Evolutionary conservation across 116 monocot genomes (phyloP), one percentile per base, ranked within the genome.

Genomic region (Posidonia oceanica): DNA sequence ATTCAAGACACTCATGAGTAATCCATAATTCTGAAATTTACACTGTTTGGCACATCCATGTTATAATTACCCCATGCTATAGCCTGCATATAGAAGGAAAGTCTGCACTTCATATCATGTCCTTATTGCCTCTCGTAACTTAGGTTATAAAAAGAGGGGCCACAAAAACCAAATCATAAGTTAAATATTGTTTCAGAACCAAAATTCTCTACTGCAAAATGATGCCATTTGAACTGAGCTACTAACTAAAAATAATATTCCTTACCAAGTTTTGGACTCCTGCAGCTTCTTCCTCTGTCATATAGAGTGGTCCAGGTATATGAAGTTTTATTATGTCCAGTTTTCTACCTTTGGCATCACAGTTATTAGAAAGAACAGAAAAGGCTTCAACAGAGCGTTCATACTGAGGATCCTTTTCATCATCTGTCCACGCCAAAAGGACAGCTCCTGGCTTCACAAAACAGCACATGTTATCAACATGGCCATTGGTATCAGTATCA

Each of bases 401-500:
- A 75, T 96, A 87, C 57, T 91, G 96, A 70, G 89, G 92, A 77
- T 96, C 92, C 14, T 74, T 71, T 74, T 82, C 83, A 72, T 96
- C 96, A 73, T 96, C 83, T 15, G 89, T 96, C 96, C 96, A 96
- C 42, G 96, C 61, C 68, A 96, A 76, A 61, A 96, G 83, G 13
- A 95, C 88, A 44, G 77, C 58, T 22, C 84, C 88, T 70, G 95
- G 95, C 64, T 83, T 88, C 11, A 78, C 86, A 79, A 95, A 95
- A 66, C 95, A 95, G 74, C 95, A 95, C 66, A 95, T 81, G 65
- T 95, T 95, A 70, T 95, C 95, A 76, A 95, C 75, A 73, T 95
- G 95, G 54, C 95, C 95, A 67, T 95, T 88, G 70, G 95, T 91
- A 76, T 95, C 95, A 71, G 88, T 88, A 76, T 95, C 95, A 67